Evolutionary conservation across 2,329 filamentous ascomycete species (phyloP), one percentile per base, ranked within the genome.

Genomic region (Salinomyces thailandicus): DNA sequence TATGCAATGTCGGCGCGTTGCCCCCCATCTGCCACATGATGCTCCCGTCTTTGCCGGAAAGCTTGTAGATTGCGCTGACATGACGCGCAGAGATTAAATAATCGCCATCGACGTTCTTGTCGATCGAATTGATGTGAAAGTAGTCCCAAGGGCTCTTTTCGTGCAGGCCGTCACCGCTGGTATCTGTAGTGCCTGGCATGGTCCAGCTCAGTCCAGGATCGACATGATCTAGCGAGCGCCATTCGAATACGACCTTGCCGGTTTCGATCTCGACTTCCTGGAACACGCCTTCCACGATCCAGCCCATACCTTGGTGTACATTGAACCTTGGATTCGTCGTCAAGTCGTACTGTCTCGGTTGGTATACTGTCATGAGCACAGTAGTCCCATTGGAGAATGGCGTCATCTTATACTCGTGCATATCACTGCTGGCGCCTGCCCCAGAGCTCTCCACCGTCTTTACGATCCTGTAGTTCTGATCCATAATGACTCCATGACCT

Each of bases 171-270:
- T 66, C 62, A n/a, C 68, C 68, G 18, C 65, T 58, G 1, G 57
- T 61, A 38, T 61, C 59, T 2, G 58, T 61, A 18, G 62, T 59
- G 16, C 53, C 54, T 5, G 67, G 64, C 38, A 58, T 57, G 22
- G 66, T 69, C 54, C 66, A 57, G 51, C 51, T 59, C 60, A 68
- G 63, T 27, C 64, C 60, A 1, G 69, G 70, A 29, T 63, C 59
- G n/a, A 74, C 60, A 51, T 76, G 69, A 38, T 75, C 71, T 7
- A 76, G 55, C 43, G 68, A 70, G 18, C 63, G 64, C 74, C 73
- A 77, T 45, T 77, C 72, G 43, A 77, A 77, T 8, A 76, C 42
- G 3, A 77, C 53, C 27, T 67, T 59, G 2, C 72, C 71, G 2
- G 69, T 75, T 16, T 68, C 61, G 28, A 73, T 69, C 38, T 75